Conservation (phyloP, 2,329 filamentous ascomycete genomes). For the Apiospora arundinis region DNA sequence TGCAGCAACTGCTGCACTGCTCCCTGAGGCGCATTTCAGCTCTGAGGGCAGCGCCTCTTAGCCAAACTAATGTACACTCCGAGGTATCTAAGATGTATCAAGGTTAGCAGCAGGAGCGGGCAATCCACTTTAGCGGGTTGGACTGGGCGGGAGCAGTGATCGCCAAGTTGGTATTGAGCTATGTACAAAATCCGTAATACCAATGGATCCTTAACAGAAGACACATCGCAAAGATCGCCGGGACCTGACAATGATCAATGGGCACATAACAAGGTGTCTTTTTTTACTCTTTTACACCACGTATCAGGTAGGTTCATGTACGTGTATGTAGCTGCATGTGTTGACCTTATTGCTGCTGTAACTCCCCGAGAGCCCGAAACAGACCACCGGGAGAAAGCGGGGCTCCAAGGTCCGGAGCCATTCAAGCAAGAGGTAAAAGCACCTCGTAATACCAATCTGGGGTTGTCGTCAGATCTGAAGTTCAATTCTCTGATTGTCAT, state of each 20-base stretch:
- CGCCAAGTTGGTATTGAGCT: background rate
- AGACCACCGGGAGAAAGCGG: conserved; percentile 8
- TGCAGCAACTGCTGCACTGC: background rate
- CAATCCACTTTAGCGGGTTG: conserved; percentile 4
- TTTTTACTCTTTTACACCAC: background rate
- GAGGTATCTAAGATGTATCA: too few relatives aligned
- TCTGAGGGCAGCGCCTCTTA: background rate
- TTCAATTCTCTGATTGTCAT: background rate
- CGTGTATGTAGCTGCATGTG: background rate
- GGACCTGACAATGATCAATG: background rate
- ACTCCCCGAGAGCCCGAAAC: conserved; percentile 17
- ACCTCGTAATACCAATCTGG: background rate
- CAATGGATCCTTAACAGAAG: background rate
- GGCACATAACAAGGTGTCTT: background rate
- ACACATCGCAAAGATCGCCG: background rate
- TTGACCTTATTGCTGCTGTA: background rate
- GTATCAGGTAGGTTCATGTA: background rate
- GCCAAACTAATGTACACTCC: background rate
- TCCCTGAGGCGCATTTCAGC: too few relatives aligned
- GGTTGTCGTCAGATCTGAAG: background rate
- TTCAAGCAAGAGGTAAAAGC: conserved; percentile 12
- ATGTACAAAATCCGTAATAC: background rate
- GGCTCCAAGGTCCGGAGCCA: conserved; percentile 7
- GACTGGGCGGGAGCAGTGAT: conserved; percentile 6
- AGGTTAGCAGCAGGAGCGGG: background rate